Conservation (phyloP, 108 stramenopile species). For the Thalassiosira profunda region DNA sequence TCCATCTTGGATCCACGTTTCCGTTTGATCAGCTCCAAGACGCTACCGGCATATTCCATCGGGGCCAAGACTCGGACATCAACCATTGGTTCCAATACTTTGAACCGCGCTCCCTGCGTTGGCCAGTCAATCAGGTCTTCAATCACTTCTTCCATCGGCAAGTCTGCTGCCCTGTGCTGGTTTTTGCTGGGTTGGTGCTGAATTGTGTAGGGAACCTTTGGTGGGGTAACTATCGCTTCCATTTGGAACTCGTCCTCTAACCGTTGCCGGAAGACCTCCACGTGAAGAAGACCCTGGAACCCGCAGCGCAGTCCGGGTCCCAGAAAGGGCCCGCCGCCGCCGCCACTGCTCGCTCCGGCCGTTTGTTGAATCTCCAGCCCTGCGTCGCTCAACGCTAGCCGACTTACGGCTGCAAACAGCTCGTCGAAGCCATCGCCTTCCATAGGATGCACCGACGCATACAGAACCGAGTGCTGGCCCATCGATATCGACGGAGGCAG, state of each 20-base stretch:
- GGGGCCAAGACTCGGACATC: conserved; percentile 83
- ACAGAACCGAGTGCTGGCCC: conserved; percentile 86
- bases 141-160: conserved; percentile 80
- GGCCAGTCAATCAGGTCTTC: conserved; percentile 87
- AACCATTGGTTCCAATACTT: conserved; percentile 87
- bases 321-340: conserved; percentile 82
- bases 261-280: conserved; percentile 98
- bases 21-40: conserved; percentile 87
- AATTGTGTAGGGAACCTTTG: conserved; percentile 95
- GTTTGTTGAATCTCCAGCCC: conserved; percentile 83
- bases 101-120: conserved; percentile 63
- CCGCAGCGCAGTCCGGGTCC: conserved; percentile 96
- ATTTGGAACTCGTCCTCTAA: conserved; percentile 95
- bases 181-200: conserved; percentile 84
- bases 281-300: conserved; percentile 97
- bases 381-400: conserved; percentile 94
- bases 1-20: conserved; percentile 74
- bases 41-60: conserved; percentile 83
- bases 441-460: conserved; percentile 95
- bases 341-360: conserved; percentile 47
- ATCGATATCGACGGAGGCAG: conserved; percentile 51
- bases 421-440: conserved; percentile 95
- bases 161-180: conserved; percentile 73
- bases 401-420: conserved; percentile 87
- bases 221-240: conserved; percentile 97